A percentile compares a stretch with the other conserved stretches of the same genome.
phyloP scores from a whole-genome alignment of 371 early-diverging fungal genomes.

The Mycotypha africana region DNA sequence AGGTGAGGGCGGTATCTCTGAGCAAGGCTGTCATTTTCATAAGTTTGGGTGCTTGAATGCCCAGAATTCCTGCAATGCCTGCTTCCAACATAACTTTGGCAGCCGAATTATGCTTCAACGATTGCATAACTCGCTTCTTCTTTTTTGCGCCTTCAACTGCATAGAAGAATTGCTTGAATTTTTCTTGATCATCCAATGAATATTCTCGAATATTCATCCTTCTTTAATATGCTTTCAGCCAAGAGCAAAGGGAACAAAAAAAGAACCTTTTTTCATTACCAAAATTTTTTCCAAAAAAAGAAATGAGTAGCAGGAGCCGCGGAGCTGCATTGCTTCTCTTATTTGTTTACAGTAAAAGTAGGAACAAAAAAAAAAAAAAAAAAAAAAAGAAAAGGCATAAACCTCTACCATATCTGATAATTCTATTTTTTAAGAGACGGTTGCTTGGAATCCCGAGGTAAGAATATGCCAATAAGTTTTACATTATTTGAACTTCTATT shows the following conservation, averaged over 20 bases:
- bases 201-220: slow-evolving; percentile 5
- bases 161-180: slow-evolving; percentile 8
- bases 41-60: slow-evolving; percentile 13
- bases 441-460: too few species aligned
- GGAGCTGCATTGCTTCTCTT: too few species aligned
- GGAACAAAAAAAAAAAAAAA: not conserved
- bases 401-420: too few species aligned
- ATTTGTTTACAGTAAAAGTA: too few species aligned
- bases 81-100: slow-evolving; percentile 30
- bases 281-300: too few species aligned
- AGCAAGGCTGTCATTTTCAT: not conserved
- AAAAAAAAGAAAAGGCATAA: not conserved
- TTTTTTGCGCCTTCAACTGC: slow-evolving; percentile 3
- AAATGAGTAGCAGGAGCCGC: too few species aligned
- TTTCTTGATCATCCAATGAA: slow-evolving; percentile 3
- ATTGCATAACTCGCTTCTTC: slow-evolving; percentile 2
- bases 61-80: slow-evolving; percentile 27
- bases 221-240: too few species aligned
- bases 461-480: too few species aligned
- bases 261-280: too few species aligned
- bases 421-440: too few species aligned
- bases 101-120: slow-evolving; percentile 1
- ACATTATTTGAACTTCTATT: too few species aligned
- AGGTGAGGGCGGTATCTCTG: not conserved
- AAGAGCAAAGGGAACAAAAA: too few species aligned